Conservation (phyloP, 306 rosid species). For the Fagus crenata region DNA sequence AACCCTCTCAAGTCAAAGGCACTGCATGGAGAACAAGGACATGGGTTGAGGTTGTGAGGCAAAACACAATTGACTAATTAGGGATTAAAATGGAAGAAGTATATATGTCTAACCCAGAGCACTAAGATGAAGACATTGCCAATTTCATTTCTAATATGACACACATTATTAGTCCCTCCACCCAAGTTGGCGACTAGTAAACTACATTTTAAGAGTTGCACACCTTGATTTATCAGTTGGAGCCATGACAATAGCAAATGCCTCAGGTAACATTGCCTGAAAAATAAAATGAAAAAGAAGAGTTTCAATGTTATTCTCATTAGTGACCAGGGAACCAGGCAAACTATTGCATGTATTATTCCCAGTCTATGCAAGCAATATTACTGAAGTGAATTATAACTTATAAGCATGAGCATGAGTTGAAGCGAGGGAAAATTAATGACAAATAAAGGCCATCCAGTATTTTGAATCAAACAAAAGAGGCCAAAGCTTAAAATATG, state of each 20-base stretch:
- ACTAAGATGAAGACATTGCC: neutral
- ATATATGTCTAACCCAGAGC: neutral
- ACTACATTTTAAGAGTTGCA: neutral
- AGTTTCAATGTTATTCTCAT: slow-evolving; percentile 7
- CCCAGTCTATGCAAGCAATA: neutral
- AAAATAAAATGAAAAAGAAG: slow-evolving; percentile 18
- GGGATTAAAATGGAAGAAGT: neutral
- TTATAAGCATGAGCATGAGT: neutral
- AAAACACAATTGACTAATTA: neutral
- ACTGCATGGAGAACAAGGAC: slow-evolving; percentile 1
- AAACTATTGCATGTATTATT: neutral
- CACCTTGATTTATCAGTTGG: slow-evolving; percentile 73
- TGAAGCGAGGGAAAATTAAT: neutral
- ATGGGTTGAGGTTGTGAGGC: neutral
- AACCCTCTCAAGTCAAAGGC: neutral
- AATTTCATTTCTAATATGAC: neutral
- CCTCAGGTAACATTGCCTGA: slow-evolving; percentile 82
- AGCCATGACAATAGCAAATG: slow-evolving; percentile 81
- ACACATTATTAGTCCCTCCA: neutral
- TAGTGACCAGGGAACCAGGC: neutral
- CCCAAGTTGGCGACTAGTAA: slow-evolving; percentile 2
- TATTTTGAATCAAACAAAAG: neutral
- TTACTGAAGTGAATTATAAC: neutral
- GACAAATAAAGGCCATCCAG: neutral
- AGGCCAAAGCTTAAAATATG: neutral